These are phyloP conservation scores for Candida awuae DNA, from an alignment of 805 yeast genomes.

Conservation along the genomic window DNA sequence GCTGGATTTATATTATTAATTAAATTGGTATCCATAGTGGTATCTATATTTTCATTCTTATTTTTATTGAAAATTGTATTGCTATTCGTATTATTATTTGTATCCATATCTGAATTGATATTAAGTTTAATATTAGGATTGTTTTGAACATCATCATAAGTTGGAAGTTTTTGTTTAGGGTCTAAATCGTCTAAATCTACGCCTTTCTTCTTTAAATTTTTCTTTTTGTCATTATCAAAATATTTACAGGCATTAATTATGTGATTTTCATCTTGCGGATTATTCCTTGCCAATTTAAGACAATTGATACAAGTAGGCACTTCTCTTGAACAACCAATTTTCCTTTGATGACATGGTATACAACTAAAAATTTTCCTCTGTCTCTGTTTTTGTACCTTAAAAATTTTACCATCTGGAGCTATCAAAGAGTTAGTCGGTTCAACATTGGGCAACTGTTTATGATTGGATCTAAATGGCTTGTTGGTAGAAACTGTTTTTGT, in stretches of 20 bases:
- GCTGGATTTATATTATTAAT: too few species aligned
- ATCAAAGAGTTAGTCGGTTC: constrained; percentile 24
- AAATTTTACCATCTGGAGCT: constrained; percentile 32
- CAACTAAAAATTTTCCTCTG: constrained; percentile 53
- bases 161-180: neutral
- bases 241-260: constrained; percentile 36
- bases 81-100: too few species aligned
- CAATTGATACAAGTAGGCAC: constrained; percentile 55
- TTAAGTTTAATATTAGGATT: too few species aligned
- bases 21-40: too few species aligned
- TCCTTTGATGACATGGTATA: constrained; percentile 57
- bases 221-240: constrained; percentile 50
- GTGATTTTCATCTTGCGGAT: constrained; percentile 12
- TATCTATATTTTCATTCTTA: too few species aligned
- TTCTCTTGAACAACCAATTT: constrained; percentile 57
- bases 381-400: constrained; percentile 53
- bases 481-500: too few species aligned
- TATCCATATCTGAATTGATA: too few species aligned
- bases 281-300: constrained; percentile 24
- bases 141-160: too few species aligned
- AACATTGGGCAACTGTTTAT: constrained; percentile 15
- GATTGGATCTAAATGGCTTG: neutral
- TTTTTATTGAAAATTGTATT: too few species aligned
- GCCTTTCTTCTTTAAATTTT: constrained; percentile 26
- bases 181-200: constrained; percentile 5